A percentile compares a stretch with the other conserved stretches of the same genome.
phyloP scores from a whole-genome alignment of 305 asterid species.

The Fraxinus baroniana region DNA sequence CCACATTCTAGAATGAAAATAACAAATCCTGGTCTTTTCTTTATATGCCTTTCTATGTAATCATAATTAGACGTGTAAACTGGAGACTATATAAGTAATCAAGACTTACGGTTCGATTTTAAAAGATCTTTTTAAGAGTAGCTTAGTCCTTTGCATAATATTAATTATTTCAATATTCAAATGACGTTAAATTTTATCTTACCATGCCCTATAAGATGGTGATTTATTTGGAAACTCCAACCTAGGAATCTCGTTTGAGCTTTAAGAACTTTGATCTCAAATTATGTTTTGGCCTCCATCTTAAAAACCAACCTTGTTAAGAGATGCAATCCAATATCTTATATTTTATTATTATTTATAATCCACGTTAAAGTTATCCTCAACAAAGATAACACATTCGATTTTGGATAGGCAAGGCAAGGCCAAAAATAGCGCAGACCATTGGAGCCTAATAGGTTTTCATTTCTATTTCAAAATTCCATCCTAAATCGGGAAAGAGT shows the following conservation, averaged over 20 bases:
- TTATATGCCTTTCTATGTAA: not conserved
- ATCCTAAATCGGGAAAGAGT: not conserved
- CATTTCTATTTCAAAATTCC: not conserved
- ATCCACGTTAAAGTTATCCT: not conserved
- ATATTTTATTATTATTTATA: not conserved
- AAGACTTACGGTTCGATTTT: not conserved
- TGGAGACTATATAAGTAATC: not conserved
- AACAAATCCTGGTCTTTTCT: not conserved
- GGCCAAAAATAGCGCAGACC: not conserved
- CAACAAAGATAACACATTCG: not conserved
- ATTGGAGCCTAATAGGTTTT: not conserved
- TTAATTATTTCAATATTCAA: not conserved
- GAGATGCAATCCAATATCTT: not conserved
- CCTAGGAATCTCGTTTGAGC: not conserved
- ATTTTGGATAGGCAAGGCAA: not conserved
- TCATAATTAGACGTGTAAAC: not conserved
- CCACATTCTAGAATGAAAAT: constrained; percentile 3
- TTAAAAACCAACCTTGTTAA: not conserved
- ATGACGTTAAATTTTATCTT: not conserved
- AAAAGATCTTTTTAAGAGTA: not conserved
- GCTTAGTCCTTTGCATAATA: not conserved
- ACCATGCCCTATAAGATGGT: not conserved
- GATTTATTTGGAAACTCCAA: not conserved
- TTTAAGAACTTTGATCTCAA: not conserved
- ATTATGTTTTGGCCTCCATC: not conserved